phyloP scores from a whole-genome alignment of 106 monocot genomes.

The Platanthera guangdongensis region DNA sequence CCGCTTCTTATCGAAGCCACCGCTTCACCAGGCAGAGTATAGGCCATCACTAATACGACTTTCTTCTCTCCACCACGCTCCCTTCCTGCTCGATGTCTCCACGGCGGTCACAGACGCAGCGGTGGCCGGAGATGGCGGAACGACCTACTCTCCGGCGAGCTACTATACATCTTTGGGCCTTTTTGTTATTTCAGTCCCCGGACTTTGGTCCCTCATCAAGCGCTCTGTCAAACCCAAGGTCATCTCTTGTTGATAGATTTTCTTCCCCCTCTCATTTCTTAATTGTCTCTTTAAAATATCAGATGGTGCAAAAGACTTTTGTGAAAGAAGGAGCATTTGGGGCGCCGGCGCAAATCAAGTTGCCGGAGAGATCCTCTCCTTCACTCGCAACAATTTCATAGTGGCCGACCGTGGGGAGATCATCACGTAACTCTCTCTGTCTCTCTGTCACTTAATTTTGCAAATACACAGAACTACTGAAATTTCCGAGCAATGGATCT shows the following conservation, averaged over 20 bases:
- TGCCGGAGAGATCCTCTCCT: conserved; percentile 89
- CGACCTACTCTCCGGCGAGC: conserved; percentile 78
- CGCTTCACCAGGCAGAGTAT: background rate
- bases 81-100: conserved; percentile 24
- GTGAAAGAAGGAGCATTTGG: conserved; percentile 24
- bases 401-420: conserved; percentile 80
- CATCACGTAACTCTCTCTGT: conserved; percentile 51
- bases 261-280: background rate
- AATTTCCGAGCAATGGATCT: too few species aligned
- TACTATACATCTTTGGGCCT: conserved; percentile 95
- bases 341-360: conserved; percentile 39
- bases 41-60: conserved; percentile 10
- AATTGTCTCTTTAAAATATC: background rate
- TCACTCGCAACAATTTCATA: conserved; percentile 79
- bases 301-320: conserved; percentile 94
- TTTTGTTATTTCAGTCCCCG: conserved; percentile 93
- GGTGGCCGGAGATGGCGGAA: conserved; percentile 10
- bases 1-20: background rate
- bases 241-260: conserved; percentile 1
- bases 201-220: conserved; percentile 96
- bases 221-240: conserved; percentile 98
- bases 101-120: conserved; percentile 10
- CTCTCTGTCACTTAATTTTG: background rate
- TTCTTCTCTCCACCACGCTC: conserved; percentile 16
- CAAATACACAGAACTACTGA: too few species aligned